A percentile compares a stretch with the other conserved stretches of the same genome.
Evolutionary conservation across 139 green algal species (phyloP).

Genomic region (Ettlia oleoabundans): DNA sequence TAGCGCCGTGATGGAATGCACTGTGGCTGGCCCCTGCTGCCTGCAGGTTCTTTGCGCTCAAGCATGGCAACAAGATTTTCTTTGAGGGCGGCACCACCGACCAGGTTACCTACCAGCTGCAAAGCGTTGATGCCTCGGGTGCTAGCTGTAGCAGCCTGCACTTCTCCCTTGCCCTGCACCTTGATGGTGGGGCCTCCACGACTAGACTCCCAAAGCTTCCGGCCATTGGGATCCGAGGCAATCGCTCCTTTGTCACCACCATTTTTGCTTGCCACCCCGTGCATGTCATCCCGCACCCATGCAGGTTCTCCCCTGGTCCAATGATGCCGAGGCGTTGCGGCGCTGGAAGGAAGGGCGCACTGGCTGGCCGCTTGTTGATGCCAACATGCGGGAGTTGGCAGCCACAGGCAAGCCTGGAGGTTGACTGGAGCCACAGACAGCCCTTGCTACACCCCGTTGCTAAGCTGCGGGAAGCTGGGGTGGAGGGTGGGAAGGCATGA

Average conservation of each 20-base stretch:
- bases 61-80: conserved; percentile 94
- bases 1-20: not conserved
- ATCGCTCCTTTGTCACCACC: too few species aligned
- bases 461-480: too few species aligned
- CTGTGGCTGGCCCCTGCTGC: not conserved
- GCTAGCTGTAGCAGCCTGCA: too few species aligned
- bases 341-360: conserved; percentile 88
- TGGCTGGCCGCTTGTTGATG: conserved; percentile 95
- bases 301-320: conserved; percentile 52
- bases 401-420: conserved; percentile 67
- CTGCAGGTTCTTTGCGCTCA: conserved; percentile 82
- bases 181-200: too few species aligned
- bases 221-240: too few species aligned
- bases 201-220: too few species aligned
- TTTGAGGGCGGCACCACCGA: conserved; percentile 52
- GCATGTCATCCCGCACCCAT: not conserved
- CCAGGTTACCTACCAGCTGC: not conserved
- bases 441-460: too few species aligned
- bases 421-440: not conserved
- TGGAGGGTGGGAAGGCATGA: too few species aligned
- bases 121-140: not conserved
- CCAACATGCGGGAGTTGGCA: conserved; percentile 96
- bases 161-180: too few species aligned
- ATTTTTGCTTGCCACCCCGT: not conserved
- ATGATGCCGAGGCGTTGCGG: conserved; percentile 56